phyloP scores from a whole-genome alignment of 2,329 filamentous ascomycete species.

The Pezicula carpinea region DNA sequence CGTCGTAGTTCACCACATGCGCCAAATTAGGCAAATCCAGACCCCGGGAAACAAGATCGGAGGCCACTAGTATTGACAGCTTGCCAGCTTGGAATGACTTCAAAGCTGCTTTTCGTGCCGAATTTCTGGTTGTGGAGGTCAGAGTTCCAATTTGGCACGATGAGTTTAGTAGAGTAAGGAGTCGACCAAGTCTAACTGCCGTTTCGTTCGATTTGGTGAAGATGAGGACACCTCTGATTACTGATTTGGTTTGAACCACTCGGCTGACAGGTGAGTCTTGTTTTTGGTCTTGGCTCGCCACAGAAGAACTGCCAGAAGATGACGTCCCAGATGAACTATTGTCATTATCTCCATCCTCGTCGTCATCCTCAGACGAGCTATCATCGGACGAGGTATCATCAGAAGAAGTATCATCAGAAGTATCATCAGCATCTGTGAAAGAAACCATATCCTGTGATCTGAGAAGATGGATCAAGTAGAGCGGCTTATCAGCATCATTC shows the following conservation, averaged over 20 bases:
- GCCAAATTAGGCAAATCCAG: constrained; percentile 76
- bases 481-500: constrained; percentile 68
- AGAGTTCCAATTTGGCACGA: constrained; percentile 60
- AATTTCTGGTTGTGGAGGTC: constrained; percentile 73
- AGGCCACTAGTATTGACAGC: constrained; percentile 76
- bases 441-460: constrained; percentile 45
- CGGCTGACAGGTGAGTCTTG: constrained; percentile 8
- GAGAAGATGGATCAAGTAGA: constrained; percentile 79
- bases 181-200: constrained; percentile 77
- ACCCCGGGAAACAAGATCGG: constrained; percentile 88
- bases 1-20: constrained; percentile 91
- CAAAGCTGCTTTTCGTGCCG: constrained; percentile 62
- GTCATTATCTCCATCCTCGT: no score
- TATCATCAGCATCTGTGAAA: constrained; percentile 12
- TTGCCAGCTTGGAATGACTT: constrained; percentile 59
- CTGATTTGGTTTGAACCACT: constrained; percentile 8
- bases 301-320: neutral
- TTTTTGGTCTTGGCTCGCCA: neutral
- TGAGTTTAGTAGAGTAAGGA: constrained; percentile 65
- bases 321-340: neutral
- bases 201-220: constrained; percentile 91
- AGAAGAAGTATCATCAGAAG: constrained; percentile 6
- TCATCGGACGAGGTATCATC: constrained; percentile 8
- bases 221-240: constrained; percentile 54
- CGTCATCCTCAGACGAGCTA: neutral